Percentiles rank a stretch among this genome's conserved stretches.
Evolutionary conservation across 768 basidiomycete genomes (phyloP).

Genomic region (Gelatoporia subvermispora): DNA sequence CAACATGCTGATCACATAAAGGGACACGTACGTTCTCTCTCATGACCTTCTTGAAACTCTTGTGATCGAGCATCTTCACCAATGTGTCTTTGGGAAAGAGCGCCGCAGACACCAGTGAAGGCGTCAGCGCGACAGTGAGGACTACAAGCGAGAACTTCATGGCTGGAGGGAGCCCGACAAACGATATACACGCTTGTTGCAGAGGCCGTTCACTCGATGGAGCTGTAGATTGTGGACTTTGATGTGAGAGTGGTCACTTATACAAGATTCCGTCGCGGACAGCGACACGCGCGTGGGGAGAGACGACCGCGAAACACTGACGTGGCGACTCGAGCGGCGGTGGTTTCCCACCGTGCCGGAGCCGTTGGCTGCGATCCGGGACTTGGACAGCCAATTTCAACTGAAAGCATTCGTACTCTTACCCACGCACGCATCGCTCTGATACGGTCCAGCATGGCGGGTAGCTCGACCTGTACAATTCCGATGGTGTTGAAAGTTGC

Average conservation of each 20-base stretch:
- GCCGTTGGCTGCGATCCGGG: constrained; percentile 13
- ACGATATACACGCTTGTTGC: neutral
- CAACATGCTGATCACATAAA: neutral
- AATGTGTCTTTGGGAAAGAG: constrained; percentile 34
- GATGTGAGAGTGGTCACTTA: neutral
- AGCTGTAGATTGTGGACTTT: too few relatives aligned
- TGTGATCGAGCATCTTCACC: constrained; percentile 72
- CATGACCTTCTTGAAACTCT: constrained; percentile 67
- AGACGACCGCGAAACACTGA: constrained; percentile 14
- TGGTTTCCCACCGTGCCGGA: constrained; percentile 20
- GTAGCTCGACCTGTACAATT: too few relatives aligned
- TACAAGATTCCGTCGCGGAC: too few relatives aligned
- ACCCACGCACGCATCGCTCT: constrained; percentile 10
- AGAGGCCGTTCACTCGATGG: too few relatives aligned
- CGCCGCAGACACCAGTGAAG: constrained; percentile 49
- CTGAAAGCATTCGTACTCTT: neutral
- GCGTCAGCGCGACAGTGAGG: constrained; percentile 31
- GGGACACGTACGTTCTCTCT: constrained; percentile 59
- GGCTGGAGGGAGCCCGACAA: constrained; percentile 25
- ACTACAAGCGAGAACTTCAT: constrained; percentile 16
- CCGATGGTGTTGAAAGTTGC: too few relatives aligned
- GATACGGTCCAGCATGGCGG: neutral
- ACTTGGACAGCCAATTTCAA: neutral
- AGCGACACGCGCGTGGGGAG: constrained; percentile 13
- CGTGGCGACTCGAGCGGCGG: constrained; percentile 17